Evolutionary conservation across 2,329 filamentous ascomycete species (phyloP).

Genomic region (Ophiocordyceps camponoti-rufipedis): DNA sequence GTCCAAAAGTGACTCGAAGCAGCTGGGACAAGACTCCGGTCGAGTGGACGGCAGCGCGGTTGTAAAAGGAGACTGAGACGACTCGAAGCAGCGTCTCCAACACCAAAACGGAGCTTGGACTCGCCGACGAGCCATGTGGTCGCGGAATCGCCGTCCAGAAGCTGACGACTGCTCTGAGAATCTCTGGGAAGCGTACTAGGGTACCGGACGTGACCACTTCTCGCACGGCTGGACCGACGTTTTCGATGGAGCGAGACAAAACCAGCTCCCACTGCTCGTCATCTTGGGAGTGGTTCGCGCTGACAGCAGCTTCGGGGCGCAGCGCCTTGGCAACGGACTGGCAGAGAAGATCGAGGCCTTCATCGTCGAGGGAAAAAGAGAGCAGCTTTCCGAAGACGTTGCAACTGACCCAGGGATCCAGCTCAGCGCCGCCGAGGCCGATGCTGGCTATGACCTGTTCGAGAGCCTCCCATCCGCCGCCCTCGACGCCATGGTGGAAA

Average conservation of each 20-base stretch:
- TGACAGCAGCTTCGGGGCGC: conserved; percentile 9
- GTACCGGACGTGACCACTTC: conserved; percentile 32
- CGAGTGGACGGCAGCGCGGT: conserved; percentile 52
- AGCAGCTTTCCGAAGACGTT: conserved; percentile 72
- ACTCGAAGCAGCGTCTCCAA: conserved; percentile 44
- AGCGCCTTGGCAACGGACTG: conserved; percentile 24
- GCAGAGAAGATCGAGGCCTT: conserved; percentile 54
- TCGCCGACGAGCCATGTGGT: conserved; percentile 21
- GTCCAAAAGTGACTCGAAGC: conserved; percentile 40
- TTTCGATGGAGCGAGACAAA: conserved; percentile 17
- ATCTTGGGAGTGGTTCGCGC: conserved; percentile 13
- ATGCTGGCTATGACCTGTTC: conserved; percentile 55
- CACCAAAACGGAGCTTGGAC: conserved; percentile 42
- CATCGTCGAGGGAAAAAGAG: conserved; percentile 64
- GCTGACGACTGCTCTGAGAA: conserved; percentile 41
- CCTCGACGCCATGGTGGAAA: conserved; percentile 59
- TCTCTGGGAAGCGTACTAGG: conserved; percentile 40
- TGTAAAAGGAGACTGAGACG: conserved; percentile 44
- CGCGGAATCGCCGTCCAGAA: conserved; percentile 46
- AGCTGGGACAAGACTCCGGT: conserved; percentile 53
- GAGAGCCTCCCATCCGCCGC: conserved; percentile 61
- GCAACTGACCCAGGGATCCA: conserved; percentile 48
- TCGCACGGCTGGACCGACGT: conserved; percentile 21
- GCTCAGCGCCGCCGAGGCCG: conserved; percentile 44
- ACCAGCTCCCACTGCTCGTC: conserved; percentile 20